Percentiles rank a stretch among this genome's conserved stretches.
Conservation (phyloP, 2,329 filamentous ascomycete species). For the Fusarium gaditjirri region DNA sequence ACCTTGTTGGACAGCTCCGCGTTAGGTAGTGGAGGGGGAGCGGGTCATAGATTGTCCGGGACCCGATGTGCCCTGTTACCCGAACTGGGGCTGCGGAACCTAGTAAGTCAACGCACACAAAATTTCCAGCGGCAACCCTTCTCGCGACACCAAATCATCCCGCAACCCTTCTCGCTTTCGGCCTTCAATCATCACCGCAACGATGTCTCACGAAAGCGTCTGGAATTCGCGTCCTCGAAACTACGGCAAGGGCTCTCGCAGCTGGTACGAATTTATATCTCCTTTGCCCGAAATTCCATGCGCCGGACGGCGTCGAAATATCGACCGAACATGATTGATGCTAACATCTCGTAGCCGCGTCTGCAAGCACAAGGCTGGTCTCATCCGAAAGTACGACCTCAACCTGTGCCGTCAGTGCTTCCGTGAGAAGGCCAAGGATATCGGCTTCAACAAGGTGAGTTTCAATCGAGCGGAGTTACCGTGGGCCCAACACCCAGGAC, state of each 20-base stretch:
- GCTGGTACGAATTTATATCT: constrained; percentile 75
- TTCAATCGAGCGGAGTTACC: constrained; percentile 12
- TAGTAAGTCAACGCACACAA: constrained; percentile 50
- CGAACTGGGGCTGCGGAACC: constrained; percentile 52
- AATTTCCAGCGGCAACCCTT: constrained; percentile 50
- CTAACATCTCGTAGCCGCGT: constrained; percentile 63
- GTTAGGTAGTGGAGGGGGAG: neutral
- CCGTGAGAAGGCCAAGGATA: constrained; percentile 78
- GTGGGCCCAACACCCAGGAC: neutral
- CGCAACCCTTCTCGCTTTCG: constrained; percentile 45
- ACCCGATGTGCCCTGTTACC: constrained; percentile 14
- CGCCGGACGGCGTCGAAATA: constrained; percentile 1
- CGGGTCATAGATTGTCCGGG: constrained; percentile 1
- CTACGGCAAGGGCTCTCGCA: constrained; percentile 96
- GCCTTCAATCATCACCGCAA: constrained; percentile 54
- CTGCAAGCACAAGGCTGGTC: constrained; percentile 95
- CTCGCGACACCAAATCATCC: constrained; percentile 49
- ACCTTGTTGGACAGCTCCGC: constrained; percentile 18
- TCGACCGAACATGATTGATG: constrained; percentile 24
- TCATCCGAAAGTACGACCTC: constrained; percentile 99
- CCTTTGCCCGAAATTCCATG: constrained; percentile 4
- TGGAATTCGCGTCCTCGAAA: constrained; percentile 98
- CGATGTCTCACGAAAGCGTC: constrained; percentile 87
- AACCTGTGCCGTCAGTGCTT: constrained; percentile 87
- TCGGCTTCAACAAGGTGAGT: constrained; percentile 77